phyloP scores from a whole-genome alignment of 2,329 filamentous ascomycete species.

The Fusarium cyanostomum region DNA sequence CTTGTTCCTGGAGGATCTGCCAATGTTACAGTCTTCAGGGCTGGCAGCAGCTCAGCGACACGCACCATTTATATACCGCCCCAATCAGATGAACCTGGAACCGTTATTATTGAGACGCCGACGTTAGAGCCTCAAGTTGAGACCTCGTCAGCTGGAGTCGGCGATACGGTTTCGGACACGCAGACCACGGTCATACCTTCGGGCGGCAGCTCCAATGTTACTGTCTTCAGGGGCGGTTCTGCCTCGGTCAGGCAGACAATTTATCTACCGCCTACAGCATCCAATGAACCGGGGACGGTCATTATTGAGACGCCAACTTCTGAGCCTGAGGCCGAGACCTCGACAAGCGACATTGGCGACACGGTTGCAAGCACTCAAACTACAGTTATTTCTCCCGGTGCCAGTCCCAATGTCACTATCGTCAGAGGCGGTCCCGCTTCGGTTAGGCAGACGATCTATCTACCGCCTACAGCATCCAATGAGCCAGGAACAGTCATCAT shows the following conservation, averaged over 20 bases:
- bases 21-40: constrained; percentile 2
- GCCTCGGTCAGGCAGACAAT: background rate
- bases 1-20: too few relatives aligned
- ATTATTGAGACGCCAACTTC: background rate
- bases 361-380: background rate
- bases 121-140: background rate
- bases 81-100: background rate
- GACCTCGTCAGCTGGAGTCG: background rate
- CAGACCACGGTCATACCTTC: background rate
- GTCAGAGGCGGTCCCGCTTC: background rate
- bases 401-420: background rate
- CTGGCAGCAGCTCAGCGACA: background rate
- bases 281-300: constrained; percentile 1
- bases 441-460: background rate
- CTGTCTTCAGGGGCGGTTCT: background rate
- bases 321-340: background rate
- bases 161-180: background rate
- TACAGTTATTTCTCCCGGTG: background rate
- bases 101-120: constrained; percentile 11
- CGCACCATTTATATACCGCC: background rate
- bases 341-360: background rate
- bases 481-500: constrained; percentile 9
- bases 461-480: background rate
- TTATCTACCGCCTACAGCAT: constrained; percentile 5
- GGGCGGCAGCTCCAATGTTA: background rate